phyloP scores from a whole-genome alignment of 2,329 filamentous ascomycete genomes.

The Epichloe typhina region DNA sequence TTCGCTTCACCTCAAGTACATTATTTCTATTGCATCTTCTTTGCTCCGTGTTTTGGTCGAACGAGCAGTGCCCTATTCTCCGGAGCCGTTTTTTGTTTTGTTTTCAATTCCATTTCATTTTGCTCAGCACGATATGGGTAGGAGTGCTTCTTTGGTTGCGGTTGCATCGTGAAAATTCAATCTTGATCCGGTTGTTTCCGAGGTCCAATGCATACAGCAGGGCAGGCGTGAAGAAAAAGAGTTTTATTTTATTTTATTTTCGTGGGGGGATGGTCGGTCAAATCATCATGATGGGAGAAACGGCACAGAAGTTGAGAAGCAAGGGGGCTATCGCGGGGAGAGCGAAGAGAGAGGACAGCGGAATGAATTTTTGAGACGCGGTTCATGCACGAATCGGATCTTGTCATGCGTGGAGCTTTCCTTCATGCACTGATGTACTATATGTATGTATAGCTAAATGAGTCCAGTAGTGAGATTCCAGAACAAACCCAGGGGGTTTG shows the following conservation, averaged over 20 bases:
- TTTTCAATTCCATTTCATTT: neutral
- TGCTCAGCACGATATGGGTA: neutral
- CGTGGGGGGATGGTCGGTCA: neutral
- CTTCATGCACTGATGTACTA: conserved; percentile 4
- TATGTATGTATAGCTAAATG: conserved; percentile 3
- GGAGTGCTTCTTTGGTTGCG: neutral
- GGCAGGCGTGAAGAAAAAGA: neutral
- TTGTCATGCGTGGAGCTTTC: neutral
- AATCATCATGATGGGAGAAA: neutral
- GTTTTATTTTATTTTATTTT: neutral
- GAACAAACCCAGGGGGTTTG: neutral
- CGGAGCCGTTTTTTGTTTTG: neutral
- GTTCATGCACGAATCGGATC: neutral
- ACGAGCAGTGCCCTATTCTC: too few relatives aligned
- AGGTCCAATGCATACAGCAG: neutral
- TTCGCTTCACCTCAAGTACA: neutral
- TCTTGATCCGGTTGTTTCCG: neutral
- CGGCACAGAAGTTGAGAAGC: neutral
- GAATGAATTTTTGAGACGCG: neutral
- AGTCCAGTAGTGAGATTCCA: neutral
- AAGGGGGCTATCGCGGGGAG: neutral
- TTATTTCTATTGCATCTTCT: too few relatives aligned
- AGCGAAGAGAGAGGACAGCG: neutral
- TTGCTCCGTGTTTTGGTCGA: neutral
- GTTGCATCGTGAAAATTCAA: neutral